These are phyloP conservation scores for Suillus subluteus DNA, from an alignment of 768 basidiomycete genomes.

Conservation along the genomic window DNA sequence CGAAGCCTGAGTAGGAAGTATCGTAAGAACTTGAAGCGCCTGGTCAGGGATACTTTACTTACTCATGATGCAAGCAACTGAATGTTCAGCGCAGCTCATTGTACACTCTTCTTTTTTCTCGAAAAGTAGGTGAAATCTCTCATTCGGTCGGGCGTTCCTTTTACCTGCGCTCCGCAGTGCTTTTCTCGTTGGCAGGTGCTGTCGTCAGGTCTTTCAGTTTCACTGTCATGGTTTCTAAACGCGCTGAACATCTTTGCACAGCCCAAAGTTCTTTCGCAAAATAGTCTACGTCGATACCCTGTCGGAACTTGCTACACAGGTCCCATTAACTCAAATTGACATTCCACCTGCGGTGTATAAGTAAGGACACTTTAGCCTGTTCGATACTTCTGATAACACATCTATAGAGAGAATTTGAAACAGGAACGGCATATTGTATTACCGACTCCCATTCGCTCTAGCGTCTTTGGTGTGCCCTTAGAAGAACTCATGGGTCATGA, in stretches of 20 bases:
- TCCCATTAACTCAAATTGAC: constrained; percentile 88
- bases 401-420: constrained; percentile 73
- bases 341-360: constrained; percentile 82
- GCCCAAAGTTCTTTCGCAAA: constrained; percentile 91
- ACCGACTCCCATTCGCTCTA: constrained; percentile 62
- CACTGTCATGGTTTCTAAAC: not conserved
- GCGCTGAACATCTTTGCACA: constrained; percentile 30
- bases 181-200: constrained; percentile 86
- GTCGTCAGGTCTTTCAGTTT: constrained; percentile 68
- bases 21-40: constrained; percentile 83
- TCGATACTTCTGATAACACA: constrained; percentile 7
- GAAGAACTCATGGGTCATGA: constrained; percentile 84
- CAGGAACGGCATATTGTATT: constrained; percentile 71
- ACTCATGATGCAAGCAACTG: constrained; percentile 13
- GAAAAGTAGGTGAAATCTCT: constrained; percentile 59
- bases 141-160: not conserved
- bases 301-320: constrained; percentile 73
- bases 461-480: constrained; percentile 78
- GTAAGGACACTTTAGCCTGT: constrained; percentile 45
- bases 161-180: constrained; percentile 53
- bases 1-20: constrained; percentile 81
- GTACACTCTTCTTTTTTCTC: constrained; percentile 89
- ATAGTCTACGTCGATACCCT: constrained; percentile 76
- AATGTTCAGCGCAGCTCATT: constrained; percentile 57
- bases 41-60: constrained; percentile 51